phyloP scores from a whole-genome alignment of 2,329 filamentous ascomycete species.

The Diaporthe helianthi region DNA sequence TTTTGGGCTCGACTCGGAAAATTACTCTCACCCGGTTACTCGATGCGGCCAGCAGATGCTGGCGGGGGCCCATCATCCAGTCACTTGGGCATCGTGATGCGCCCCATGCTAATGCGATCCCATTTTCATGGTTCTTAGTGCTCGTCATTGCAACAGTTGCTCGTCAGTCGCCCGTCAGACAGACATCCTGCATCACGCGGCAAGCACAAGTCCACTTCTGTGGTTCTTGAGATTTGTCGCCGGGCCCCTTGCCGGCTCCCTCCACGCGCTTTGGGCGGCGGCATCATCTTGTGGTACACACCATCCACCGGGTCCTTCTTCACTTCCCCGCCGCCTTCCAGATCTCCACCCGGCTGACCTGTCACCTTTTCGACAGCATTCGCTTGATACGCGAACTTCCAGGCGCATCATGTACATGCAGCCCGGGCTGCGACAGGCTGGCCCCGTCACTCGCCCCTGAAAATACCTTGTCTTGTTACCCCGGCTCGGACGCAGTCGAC shows the following conservation, averaged over 20 bases:
- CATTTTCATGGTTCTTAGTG: background rate
- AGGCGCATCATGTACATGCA: slow-evolving; percentile 15
- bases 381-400: slow-evolving; percentile 12
- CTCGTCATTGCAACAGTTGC: slow-evolving; percentile 7
- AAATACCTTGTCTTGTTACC: background rate
- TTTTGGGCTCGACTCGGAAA: background rate
- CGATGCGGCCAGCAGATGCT: slow-evolving; percentile 1
- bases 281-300: slow-evolving; percentile 24
- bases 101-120: background rate
- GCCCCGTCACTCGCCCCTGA: slow-evolving; percentile 16
- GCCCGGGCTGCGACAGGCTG: slow-evolving; percentile 1
- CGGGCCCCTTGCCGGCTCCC: slow-evolving; percentile 18
- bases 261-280: slow-evolving; percentile 22
- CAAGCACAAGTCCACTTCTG: background rate
- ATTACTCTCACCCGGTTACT: background rate
- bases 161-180: slow-evolving; percentile 19
- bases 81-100: background rate
- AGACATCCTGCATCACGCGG: slow-evolving; percentile 22
- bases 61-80: background rate
- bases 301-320: slow-evolving; percentile 15
- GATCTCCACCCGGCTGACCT: slow-evolving; percentile 33
- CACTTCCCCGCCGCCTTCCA: slow-evolving; percentile 30
- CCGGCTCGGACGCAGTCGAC: slow-evolving; percentile 20
- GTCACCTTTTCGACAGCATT: slow-evolving; percentile 27
- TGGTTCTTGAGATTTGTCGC: slow-evolving; percentile 6